Evolutionary conservation across 306 rosid genomes (phyloP), one percentile per base, ranked within the genome.

Genomic region (Dalbergia cultrata): DNA sequence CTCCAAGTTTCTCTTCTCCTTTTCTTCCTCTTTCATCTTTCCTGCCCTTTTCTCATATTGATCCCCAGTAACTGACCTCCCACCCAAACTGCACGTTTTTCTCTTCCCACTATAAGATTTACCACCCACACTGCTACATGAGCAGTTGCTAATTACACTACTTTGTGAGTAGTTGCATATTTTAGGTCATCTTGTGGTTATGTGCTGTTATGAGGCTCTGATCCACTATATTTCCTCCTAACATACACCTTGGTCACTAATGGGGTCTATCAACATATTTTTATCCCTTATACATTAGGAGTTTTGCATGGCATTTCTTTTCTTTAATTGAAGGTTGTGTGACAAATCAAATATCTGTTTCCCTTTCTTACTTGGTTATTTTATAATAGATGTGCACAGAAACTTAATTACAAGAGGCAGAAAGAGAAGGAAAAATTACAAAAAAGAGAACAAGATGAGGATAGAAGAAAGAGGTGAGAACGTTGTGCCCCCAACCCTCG

Each of bases 401-500:
- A 94, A 84, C 97, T 91, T 86, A 84, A 92, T 82, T 94, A 92
- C 90, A 91, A 89, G 83, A 88, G 92, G 75, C 82, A 70, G 79
- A 94, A 90, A 84, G 97, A 92, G 86, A 94, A 82, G 88, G 98
- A 91, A 78, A 84, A 58, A 78, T 50, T 74, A 69, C 90, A 86
- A 67, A 94, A 80, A 78, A 76, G 63, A 77, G 88, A 84, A 60
- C 84, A 82, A 43, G 90, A 90, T 80, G 87, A 86, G 70, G 88
- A 81, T 68, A 89, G 85, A 88, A 85, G 90, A 84, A 95, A 93
- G 84, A 93, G 99, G 97, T 91, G 50, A 73, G 75, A 63, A 43
- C 75, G 72, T 77, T 77, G 37, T 37, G 14, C 45, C 21, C 56
- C 26, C 65, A 2, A 3, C 18, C 4, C 37, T 43, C 13, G 12